Conservation (phyloP, 345 rosid species). For the Euclidium syriacum region DNA sequence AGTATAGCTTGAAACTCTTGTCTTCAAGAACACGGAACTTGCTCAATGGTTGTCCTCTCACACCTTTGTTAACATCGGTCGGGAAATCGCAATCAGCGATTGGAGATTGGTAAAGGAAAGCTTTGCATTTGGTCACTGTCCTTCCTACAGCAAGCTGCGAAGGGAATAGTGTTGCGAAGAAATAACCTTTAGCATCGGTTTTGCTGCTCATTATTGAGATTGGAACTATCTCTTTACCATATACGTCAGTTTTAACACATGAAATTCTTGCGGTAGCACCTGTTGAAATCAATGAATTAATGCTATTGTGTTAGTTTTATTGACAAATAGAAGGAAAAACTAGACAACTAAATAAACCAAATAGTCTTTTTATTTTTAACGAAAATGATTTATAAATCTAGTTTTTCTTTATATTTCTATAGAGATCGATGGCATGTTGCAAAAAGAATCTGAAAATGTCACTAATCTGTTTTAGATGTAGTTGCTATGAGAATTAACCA, state of each 20-base stretch:
- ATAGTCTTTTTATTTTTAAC: no score
- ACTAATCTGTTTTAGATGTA: no score
- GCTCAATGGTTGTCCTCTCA: conserved; percentile 38
- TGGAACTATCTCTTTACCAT: conserved; percentile 48
- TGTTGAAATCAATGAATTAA: background rate
- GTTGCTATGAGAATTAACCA: no score
- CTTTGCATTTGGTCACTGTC: conserved; percentile 48
- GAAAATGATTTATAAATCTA: no score
- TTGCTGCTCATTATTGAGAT: conserved; percentile 38
- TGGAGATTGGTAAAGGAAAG: conserved; percentile 46
- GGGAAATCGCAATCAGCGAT: conserved; percentile 39
- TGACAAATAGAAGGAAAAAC: background rate
- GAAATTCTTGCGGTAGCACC: conserved; percentile 54
- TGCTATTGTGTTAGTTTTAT: background rate
- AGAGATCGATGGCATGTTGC: no score
- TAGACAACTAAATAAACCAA: no score
- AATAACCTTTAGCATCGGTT: conserved; percentile 51
- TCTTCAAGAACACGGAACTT: conserved; percentile 40
- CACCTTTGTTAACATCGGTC: conserved; percentile 43
- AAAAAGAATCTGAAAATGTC: no score
- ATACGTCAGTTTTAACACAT: conserved; percentile 38
- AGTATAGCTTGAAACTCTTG: conserved; percentile 39
- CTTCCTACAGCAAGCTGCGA: conserved; percentile 28
- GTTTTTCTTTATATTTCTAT: no score
- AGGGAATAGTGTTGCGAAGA: conserved; percentile 40